A percentile compares a stretch with the other conserved stretches of the same genome.
These are phyloP conservation scores for Lactarius sp. DNA, from an alignment of 768 basidiomycete species.

Conservation along the genomic window DNA sequence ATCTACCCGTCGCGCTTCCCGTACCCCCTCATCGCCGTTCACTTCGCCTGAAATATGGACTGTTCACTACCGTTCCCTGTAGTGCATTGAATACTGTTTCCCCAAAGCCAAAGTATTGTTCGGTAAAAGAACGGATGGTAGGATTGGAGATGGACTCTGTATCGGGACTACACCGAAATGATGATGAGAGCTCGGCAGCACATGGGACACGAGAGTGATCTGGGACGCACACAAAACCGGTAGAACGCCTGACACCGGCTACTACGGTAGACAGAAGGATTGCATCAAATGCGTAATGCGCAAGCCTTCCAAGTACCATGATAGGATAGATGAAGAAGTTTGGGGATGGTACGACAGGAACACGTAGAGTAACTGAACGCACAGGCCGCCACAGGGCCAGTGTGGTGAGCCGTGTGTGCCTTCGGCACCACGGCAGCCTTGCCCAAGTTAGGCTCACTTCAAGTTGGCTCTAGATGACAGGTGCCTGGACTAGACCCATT, in stretches of 20 bases:
- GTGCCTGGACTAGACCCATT: too few species aligned
- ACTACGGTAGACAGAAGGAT: constrained; percentile 83
- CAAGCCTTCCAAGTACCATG: constrained; percentile 61
- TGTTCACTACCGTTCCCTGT: constrained; percentile 83
- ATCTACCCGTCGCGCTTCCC: not conserved
- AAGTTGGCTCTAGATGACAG: too few species aligned
- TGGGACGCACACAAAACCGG: constrained; percentile 77
- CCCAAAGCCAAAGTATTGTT: constrained; percentile 80
- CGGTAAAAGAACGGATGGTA: constrained; percentile 68
- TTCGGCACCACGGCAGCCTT: too few species aligned
- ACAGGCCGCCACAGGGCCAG: too few species aligned
- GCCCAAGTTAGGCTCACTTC: too few species aligned
- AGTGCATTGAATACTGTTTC: constrained; percentile 86
- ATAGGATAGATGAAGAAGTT: not conserved
- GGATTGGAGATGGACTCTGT: constrained; percentile 69
- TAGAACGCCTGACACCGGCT: constrained; percentile 87
- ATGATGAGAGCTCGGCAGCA: constrained; percentile 6
- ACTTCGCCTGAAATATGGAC: constrained; percentile 69
- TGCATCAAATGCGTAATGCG: constrained; percentile 82
- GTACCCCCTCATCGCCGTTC: constrained; percentile 32
- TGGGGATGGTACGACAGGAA: not conserved
- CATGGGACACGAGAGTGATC: constrained; percentile 11
- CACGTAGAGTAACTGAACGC: too few species aligned
- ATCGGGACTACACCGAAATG: constrained; percentile 49
- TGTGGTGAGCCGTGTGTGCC: too few species aligned